Percentiles rank a stretch among this genome's conserved stretches.
phyloP scores from a whole-genome alignment of 345 rosid genomes.

The Leavenworthia alabamica region DNA sequence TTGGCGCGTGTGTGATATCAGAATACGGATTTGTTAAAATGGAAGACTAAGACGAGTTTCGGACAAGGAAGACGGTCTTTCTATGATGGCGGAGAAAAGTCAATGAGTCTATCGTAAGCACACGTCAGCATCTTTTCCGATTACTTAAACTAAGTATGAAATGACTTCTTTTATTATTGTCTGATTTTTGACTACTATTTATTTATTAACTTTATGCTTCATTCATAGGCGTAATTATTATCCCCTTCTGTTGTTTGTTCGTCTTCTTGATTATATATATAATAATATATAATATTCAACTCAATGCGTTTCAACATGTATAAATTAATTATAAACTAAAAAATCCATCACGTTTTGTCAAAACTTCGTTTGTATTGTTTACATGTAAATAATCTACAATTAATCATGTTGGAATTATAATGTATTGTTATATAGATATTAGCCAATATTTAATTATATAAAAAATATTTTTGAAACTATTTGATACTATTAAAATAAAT shows the following conservation, averaged over 20 bases:
- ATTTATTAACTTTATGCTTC: conserved; percentile 12
- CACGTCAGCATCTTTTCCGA: background rate
- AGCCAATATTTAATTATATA: too few species aligned
- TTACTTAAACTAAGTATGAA: background rate
- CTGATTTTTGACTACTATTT: background rate
- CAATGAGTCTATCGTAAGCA: conserved; percentile 23
- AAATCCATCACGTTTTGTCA: background rate
- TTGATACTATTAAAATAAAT: background rate
- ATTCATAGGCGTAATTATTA: background rate
- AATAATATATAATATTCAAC: background rate
- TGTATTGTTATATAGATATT: background rate
- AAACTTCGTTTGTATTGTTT: background rate
- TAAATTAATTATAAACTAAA: background rate
- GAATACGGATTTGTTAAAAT: conserved; percentile 22
- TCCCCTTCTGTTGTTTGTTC: background rate
- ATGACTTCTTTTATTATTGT: background rate
- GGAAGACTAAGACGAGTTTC: background rate
- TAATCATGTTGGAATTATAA: background rate
- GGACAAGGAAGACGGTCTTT: conserved; percentile 13
- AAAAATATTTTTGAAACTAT: background rate
- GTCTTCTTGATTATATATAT: background rate
- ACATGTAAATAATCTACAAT: background rate
- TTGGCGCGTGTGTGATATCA: background rate
- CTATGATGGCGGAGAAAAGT: conserved; percentile 27
- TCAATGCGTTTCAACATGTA: background rate